A percentile compares a stretch with the other conserved stretches of the same genome.
These are phyloP conservation scores for Seminavis robusta DNA, from an alignment of 108 stramenopile genomes.

Conservation along the genomic window DNA sequence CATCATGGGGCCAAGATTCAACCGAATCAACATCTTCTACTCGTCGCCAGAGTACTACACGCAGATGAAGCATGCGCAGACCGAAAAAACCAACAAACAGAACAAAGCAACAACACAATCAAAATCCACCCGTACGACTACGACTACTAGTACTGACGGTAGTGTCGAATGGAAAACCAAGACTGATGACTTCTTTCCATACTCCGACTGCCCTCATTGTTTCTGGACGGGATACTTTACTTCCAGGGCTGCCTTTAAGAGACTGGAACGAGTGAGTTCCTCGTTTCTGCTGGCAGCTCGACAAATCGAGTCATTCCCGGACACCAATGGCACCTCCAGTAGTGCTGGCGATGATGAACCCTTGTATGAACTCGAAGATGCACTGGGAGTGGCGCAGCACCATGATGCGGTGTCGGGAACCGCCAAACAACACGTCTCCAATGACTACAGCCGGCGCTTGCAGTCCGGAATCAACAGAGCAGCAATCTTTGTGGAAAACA, in stretches of 20 bases:
- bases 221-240: conserved; percentile 98
- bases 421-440: conserved; percentile 85
- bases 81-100: conserved; percentile 7
- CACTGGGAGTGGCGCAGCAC: conserved; percentile 84
- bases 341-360: too few relatives aligned
- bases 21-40: conserved; percentile 82
- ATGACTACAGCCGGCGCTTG: conserved; percentile 85
- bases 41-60: conserved; percentile 86
- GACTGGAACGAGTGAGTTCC: conserved; percentile 77
- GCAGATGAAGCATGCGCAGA: conserved; percentile 54
- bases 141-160: too few relatives aligned
- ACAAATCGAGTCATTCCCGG: conserved; percentile 72
- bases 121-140: neutral
- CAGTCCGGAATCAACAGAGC: conserved; percentile 62
- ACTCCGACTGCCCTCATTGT: conserved; percentile 81
- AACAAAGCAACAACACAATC: neutral
- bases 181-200: conserved; percentile 92
- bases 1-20: conserved; percentile 50
- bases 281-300: conserved; percentile 70
- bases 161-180: conserved; percentile 69
- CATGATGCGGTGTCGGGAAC: conserved; percentile 93
- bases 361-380: conserved; percentile 65
- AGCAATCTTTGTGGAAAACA: conserved; percentile 33
- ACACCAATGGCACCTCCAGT: too few relatives aligned
- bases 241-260: conserved; percentile 79